Base-by-base conservation (phyloP, 371 early-diverging fungal genomes). In the Saksenaea vasiformis region DNA sequence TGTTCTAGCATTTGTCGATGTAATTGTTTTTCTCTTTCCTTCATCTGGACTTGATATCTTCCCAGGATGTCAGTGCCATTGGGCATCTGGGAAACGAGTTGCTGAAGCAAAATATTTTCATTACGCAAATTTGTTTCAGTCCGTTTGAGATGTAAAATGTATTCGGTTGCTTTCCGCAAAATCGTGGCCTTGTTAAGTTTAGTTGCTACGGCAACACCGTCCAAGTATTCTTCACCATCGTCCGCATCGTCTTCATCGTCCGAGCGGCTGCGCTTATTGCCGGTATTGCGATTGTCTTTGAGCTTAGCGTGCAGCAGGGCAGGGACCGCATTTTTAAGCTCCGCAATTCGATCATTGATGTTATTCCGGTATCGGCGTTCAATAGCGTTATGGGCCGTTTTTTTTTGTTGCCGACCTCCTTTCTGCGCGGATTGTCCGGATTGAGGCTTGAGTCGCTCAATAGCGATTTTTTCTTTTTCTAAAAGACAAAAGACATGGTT, bases 321-420 rank as follows among this genome's bases (percentile, higher is more conserved):
- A 1, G 97, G 97, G 3, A 96, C 93, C 0, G 91, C 89, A 59
- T 85, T 83, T 64, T 90, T 90, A 11, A 96, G 83, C 54, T 95
- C 94, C 28, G 89, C 78, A 54, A 96, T 95, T 38, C 95, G 86
- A 63, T 95, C 92, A 81, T 96, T 96, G 73, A 96, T 93, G 73
- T 95, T 96, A 75, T 93, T 95, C 62, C 97, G 88, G 73, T 95
- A 95, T 47, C 94, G 88, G 13, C 93, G 87, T 76, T 96, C 97
- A 55, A 95, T 95, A 4, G 93, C 95, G 61, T 95, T 96, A 71
- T 96, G 97, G 1, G 95, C 93, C 5, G 92, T 90, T 73, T 94
- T 95, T 73, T 94, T 92, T 17, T 72, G 77, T 24, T 72, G 68
- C 22, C 72, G 67, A 11, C 67, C 73, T 7, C 43, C 61, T 71